Evolutionary conservation across 306 rosid species (phyloP), one percentile per base, ranked within the genome.

Genomic region (Quercus ilex): DNA sequence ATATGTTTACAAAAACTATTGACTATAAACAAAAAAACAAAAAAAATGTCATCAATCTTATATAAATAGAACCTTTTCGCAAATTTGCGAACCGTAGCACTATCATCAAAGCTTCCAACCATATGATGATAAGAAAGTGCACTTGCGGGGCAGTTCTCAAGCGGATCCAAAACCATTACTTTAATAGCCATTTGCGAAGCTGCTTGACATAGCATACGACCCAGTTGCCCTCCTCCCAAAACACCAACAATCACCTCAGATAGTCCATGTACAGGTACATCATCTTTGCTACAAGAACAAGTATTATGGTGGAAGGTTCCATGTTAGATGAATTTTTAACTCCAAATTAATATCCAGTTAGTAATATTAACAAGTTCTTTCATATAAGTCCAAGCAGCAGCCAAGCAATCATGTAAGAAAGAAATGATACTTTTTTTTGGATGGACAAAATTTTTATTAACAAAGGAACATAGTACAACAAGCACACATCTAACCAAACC

Each of bases 201-300:
- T 71, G 97, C 99, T 89, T 91, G 96, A 80, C 98, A 95, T 20
- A 95, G 76, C 99, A 95, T 95, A 0, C 98, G 91, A 73, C 98
- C 98, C 74, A 93, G 84, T 73, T 93, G 99, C 63, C 98, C 99
- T 73, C 98, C 99, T 56, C 97, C 99, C 11, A 95, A 80, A 31
- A 95, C 98, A 79, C 98, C 99, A 76, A 95, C 94, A 83, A 95
- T 53, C 57, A 52, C 77, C 59, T 93, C 96, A 28, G 96, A 87
- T 49, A 79, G 52, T 62, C 94, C 93, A 74, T 86, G 96, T 49
- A 90, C 91, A 60, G 84, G 64, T 5, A 18, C 17, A 57, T 85
- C 93, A 31, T 91, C 90, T 72, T 73, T 69, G 74, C 97, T 90
- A 53, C 30, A 82, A 31, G 46, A 68, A 79, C 59, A 83, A 71